Evolutionary conservation across 2,329 filamentous ascomycete species (phyloP), one percentile per base, ranked within the genome.

Genomic region (Fusarium hostae): DNA sequence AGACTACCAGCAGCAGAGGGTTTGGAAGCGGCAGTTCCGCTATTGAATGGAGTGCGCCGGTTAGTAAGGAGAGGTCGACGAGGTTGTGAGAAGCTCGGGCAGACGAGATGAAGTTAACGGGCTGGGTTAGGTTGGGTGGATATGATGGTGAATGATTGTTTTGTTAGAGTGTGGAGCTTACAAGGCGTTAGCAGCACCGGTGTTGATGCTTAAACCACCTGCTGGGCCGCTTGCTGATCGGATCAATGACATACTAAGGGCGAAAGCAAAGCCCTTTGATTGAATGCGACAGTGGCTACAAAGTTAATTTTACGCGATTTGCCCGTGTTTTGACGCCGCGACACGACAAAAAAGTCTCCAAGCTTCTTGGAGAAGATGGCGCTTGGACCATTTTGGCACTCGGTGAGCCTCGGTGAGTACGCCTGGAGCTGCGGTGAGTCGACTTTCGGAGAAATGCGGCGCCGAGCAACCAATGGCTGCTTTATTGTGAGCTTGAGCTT

Each of bases 191-290:
- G 89, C 89, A 63, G 87, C 83, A 71, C 85, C 86, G 22, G 88
- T 90, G 81, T 91, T 91, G 81, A 91, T 90, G 77, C 86, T 89
- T 71, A 91, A 84, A 77, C 87, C 88, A 76, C 87, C 88, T 71
- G 84, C 86, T 68, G 88, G 88, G 76, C 86, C 88, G 79, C 88
- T 89, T 64, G 86, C 86, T 74, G 88, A 90, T 79, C 88, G 85
- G 64, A 84, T 84, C 77, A 87, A 80, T 78, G 85, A 84, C 85
- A 87, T 87, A 60, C 70, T 76, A 69, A 65, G 62, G 71, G 52
- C 50, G 63, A 57, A 50, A 67, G 57, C 59, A 57, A 59, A 55
- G 44, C 50, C 59, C 58, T 63, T 62, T 47, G 57, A 71, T 28
- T 39, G 60, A 51, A 66, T 72, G 73, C 70, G 67, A 76, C 66